Conservation (phyloP, 352 stramenopile species). For the Phytopythium helicoides region DNA sequence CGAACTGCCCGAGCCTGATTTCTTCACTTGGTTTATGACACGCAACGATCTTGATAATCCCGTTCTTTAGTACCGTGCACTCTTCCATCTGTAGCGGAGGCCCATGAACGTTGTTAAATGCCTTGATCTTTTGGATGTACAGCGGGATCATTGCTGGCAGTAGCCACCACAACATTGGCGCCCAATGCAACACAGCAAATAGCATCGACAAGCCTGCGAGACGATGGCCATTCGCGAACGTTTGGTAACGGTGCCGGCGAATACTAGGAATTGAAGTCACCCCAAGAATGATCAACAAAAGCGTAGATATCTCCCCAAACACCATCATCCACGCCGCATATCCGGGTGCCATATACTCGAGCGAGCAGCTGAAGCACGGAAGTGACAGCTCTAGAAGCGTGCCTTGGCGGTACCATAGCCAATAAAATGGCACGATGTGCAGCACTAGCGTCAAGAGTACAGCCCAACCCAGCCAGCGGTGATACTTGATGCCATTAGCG, state of each 20-base stretch:
- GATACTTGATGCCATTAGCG: slow-evolving; percentile 40
- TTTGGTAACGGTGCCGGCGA: slow-evolving; percentile 14
- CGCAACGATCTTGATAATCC: slow-evolving; percentile 15
- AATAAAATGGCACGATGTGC: slow-evolving; percentile 22
- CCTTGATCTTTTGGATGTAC: slow-evolving; percentile 12
- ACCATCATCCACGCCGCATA: slow-evolving; percentile 19
- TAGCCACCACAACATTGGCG: slow-evolving; percentile 13
- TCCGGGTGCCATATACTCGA: slow-evolving; percentile 9
- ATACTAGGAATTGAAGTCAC: slow-evolving; percentile 17
- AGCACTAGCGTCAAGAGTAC: slow-evolving; percentile 19
- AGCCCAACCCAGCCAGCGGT: slow-evolving; percentile 34
- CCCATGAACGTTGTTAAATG: slow-evolving; percentile 6
- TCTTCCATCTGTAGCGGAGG: slow-evolving; percentile 5
- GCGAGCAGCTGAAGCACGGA: slow-evolving; percentile 20
- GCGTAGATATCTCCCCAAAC: slow-evolving; percentile 5
- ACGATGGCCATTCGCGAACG: slow-evolving; percentile 18
- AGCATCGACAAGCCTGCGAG: slow-evolving; percentile 16
- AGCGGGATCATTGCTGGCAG: slow-evolving; percentile 12
- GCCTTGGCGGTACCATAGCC: slow-evolving; percentile 17
- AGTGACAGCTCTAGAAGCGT: slow-evolving; percentile 9
- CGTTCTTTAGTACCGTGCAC: slow-evolving; percentile 1
- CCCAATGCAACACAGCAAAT: slow-evolving; percentile 18
- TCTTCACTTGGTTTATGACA: not conserved
- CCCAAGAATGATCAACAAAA: slow-evolving; percentile 14
- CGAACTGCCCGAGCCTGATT: slow-evolving; percentile 14